Evolutionary conservation across 306 rosid species (phyloP).

Genomic region (Aeschynomene evenia): DNA sequence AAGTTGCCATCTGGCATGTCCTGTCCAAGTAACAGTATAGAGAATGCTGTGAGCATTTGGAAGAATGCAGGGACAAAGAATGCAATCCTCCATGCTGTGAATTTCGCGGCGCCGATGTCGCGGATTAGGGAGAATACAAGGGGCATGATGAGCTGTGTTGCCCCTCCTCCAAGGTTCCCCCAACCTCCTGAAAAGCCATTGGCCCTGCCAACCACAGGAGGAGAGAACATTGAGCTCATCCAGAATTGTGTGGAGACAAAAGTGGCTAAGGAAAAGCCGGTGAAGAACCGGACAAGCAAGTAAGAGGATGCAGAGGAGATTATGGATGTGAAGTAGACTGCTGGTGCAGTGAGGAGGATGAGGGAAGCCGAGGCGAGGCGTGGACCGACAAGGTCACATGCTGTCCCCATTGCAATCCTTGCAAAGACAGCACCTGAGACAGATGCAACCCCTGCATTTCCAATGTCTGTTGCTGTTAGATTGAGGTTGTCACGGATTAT

Average conservation of each 20-base stretch:
- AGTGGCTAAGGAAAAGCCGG: constrained; percentile 82
- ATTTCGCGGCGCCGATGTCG: constrained; percentile 50
- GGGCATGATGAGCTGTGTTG: constrained; percentile 90
- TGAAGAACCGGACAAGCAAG: constrained; percentile 74
- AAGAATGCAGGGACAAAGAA: constrained; percentile 73
- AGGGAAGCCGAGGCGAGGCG: constrained; percentile 73
- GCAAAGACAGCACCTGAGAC: constrained; percentile 88
- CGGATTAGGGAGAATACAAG: constrained; percentile 57
- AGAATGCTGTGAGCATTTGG: constrained; percentile 66
- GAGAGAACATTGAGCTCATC: constrained; percentile 95
- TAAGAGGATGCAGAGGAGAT: constrained; percentile 52
- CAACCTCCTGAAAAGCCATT: constrained; percentile 78
- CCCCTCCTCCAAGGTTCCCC: constrained; percentile 94
- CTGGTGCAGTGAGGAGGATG: constrained; percentile 67
- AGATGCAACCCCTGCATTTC: constrained; percentile 91
- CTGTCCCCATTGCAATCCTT: constrained; percentile 76
- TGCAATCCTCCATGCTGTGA: constrained; percentile 85
- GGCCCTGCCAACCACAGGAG: constrained; percentile 69
- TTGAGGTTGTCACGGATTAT: constrained; percentile 82
- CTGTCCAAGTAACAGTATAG: constrained; percentile 53
- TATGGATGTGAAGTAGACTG: constrained; percentile 59
- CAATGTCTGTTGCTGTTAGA: constrained; percentile 82
- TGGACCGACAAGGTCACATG: constrained; percentile 82
- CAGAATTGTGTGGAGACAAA: constrained; percentile 92
- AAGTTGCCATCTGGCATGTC: constrained; percentile 83